Base-by-base conservation (phyloP, 2,329 filamentous ascomycete genomes). In the Hysterium pulicare region DNA sequence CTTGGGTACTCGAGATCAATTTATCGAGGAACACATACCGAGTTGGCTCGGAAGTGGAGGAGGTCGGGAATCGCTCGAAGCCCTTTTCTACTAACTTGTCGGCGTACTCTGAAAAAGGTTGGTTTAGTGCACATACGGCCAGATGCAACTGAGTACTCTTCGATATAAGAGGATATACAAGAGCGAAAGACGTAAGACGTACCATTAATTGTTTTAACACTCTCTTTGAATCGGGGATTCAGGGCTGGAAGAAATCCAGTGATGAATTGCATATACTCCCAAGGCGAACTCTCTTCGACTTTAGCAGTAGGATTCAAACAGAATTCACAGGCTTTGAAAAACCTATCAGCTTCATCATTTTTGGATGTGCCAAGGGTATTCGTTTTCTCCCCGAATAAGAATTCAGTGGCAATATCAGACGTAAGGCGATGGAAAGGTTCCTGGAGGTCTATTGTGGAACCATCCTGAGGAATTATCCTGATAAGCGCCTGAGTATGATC, bases 401-500 rank as follows among this genome's bases (percentile, higher is more conserved):
- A 68, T 31, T 70, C 65, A 6, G 64, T 67, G 1, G 67, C 64
- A 22, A 62, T 57, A 42, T 70, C 67, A 41, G 70, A 58, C 6
- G 67, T 70, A 9, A 69, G 46, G 15, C 62, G 57, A 57, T 68
- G 68, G 56, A 70, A 68, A 20, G 68, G 54, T 2, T 38, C 34
- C 13, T 51, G 47, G 6, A 55, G 40, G 32, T 55, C 49, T 11
- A 49, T 38, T 9, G 44, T 40, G 31, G 67, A 32, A 39, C 38
- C 38, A 62, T 3, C 79, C 76, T 41, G 78, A 70, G 79, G 77
- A 5, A 86, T 70, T 17, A 72, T 70, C 3, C 68, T 62, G 13
- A 84, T 67, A 26, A 86, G 62, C 16, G 73, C 67, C 11, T 67
- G 57, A 5, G 82, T 67, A 63, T 83, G 79, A 2, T 53, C 61